These are phyloP conservation scores for Xylaria multiplex DNA, from an alignment of 2,329 filamentous ascomycete genomes.

Conservation along the genomic window DNA sequence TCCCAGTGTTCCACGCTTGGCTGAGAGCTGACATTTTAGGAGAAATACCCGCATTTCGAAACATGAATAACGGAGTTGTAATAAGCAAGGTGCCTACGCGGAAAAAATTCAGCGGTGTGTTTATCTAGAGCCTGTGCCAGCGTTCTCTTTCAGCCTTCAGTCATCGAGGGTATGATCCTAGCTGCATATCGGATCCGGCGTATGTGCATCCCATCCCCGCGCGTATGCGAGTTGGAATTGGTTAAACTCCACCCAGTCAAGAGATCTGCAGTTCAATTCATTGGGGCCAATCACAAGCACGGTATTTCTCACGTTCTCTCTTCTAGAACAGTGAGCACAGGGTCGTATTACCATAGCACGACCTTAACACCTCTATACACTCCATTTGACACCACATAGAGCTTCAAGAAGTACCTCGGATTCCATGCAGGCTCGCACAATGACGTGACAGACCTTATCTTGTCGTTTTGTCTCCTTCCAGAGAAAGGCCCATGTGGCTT, in stretches of 20 bases:
- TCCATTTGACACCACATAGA: not conserved
- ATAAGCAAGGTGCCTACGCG: too few relatives aligned
- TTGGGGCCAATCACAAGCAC: slow-evolving; percentile 29
- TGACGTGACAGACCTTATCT: slow-evolving; percentile 8
- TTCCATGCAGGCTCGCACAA: slow-evolving; percentile 6
- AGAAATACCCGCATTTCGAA: not conserved
- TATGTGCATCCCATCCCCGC: not conserved
- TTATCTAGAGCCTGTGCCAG: too few relatives aligned
- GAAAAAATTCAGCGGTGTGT: too few relatives aligned
- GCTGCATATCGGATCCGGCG: not conserved
- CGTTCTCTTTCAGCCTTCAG: too few relatives aligned
- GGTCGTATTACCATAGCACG: slow-evolving; percentile 7
- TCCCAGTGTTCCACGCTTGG: not conserved
- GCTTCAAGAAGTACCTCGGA: slow-evolving; percentile 5
- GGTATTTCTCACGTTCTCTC: slow-evolving; percentile 31
- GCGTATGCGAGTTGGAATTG: not conserved
- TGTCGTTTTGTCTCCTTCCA: not conserved
- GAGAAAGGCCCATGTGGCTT: not conserved
- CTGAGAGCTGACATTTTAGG: not conserved
- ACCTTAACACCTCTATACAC: not conserved
- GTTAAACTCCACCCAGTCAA: not conserved
- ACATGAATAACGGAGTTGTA: too few relatives aligned
- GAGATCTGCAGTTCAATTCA: slow-evolving; percentile 17
- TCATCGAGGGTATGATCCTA: too few relatives aligned
- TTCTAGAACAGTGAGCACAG: not conserved